phyloP scores from a whole-genome alignment of 2,329 filamentous ascomycete species.

The Phaeosphaeria sp. region DNA sequence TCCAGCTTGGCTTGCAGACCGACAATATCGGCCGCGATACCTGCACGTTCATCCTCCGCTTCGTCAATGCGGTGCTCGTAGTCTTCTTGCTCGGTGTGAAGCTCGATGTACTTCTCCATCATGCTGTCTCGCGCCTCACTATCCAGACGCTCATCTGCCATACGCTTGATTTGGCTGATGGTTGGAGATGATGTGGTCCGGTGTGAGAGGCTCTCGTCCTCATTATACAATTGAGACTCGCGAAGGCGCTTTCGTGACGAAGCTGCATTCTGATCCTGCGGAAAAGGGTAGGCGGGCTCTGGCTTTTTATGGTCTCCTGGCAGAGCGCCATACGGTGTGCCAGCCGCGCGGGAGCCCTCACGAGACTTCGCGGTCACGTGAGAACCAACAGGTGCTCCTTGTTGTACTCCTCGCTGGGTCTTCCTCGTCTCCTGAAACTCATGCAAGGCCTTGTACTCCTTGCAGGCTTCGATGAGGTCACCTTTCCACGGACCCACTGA shows the following conservation, averaged over 20 bases:
- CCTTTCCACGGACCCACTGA: not conserved
- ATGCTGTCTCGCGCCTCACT: not conserved
- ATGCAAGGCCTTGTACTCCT: not conserved
- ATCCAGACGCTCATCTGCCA: not conserved
- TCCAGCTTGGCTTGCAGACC: conserved; percentile 3
- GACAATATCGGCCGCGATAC: not conserved
- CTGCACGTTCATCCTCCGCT: not conserved
- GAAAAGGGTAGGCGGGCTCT: not conserved
- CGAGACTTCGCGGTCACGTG: not conserved
- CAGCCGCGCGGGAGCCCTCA: not conserved
- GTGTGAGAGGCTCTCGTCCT: not conserved
- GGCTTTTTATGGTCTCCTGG: not conserved
- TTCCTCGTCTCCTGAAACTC: not conserved
- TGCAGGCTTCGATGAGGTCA: not conserved
- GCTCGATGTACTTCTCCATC: conserved; percentile 6
- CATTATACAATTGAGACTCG: too few species aligned
- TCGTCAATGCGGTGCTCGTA: conserved; percentile 1
- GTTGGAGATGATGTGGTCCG: not conserved
- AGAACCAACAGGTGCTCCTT: not conserved
- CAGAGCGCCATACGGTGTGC: too few species aligned
- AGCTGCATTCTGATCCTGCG: not conserved
- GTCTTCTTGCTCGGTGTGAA: conserved; percentile 5
- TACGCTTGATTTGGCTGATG: not conserved
- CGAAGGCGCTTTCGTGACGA: too few species aligned
- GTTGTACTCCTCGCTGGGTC: not conserved